Conservation (phyloP, 2,329 filamentous ascomycete genomes). For the Aspergillus arachidicola region DNA sequence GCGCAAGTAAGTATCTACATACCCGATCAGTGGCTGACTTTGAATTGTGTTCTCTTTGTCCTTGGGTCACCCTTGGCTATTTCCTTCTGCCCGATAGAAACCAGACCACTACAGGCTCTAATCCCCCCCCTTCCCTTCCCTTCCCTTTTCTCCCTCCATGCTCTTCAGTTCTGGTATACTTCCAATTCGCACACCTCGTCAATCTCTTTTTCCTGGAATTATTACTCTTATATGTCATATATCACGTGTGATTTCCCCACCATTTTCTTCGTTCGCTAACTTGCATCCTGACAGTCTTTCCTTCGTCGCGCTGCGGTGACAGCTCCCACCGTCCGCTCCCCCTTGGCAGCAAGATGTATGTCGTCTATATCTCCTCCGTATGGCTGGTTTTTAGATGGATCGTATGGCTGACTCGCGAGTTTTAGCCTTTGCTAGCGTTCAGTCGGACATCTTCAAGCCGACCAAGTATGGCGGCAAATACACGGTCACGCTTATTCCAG, state of each 20-base stretch:
- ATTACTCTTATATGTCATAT: not conserved
- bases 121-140: constrained; percentile 24
- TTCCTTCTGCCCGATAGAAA: constrained; percentile 41
- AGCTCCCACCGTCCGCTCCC: constrained; percentile 51
- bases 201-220: not conserved
- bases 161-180: not conserved
- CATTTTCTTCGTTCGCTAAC: not conserved
- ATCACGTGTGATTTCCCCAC: not conserved
- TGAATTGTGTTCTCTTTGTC: constrained; percentile 1
- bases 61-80: constrained; percentile 25
- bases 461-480: constrained; percentile 99
- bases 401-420: constrained; percentile 21
- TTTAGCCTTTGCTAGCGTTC: constrained; percentile 74
- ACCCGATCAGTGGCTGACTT: not conserved
- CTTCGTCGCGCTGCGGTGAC: constrained; percentile 56
- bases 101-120: constrained; percentile 48
- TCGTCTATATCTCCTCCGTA: constrained; percentile 10
- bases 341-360: constrained; percentile 59
- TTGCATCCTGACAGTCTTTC: constrained; percentile 51
- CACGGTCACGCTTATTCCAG: constrained; percentile 96
- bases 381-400: not conserved
- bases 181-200: not conserved
- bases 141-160: not conserved
- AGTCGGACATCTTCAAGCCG: constrained; percentile 97
- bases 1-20: constrained; percentile 39